phyloP scores from a whole-genome alignment of 352 stramenopile genomes.

The Peronospora belbahrii region DNA sequence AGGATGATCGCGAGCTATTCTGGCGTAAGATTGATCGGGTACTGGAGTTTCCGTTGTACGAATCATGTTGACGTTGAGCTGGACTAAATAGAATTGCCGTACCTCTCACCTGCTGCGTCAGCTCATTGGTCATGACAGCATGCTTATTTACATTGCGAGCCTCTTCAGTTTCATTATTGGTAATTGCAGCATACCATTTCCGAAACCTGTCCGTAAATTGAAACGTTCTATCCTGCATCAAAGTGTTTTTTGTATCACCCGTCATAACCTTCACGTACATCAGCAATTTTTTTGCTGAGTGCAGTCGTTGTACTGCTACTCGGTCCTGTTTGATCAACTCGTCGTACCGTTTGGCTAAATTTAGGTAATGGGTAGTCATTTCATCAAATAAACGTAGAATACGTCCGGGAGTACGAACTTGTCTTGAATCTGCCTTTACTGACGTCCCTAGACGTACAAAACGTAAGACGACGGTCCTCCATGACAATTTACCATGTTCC shows the following conservation, averaged over 20 bases:
- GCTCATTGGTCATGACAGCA: constrained; percentile 1
- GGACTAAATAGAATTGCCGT: constrained; percentile 22
- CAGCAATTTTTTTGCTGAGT: constrained; percentile 57
- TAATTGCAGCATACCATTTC: constrained; percentile 36
- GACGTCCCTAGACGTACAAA: constrained; percentile 51
- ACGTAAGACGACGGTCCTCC: constrained; percentile 32
- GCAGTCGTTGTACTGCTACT: constrained; percentile 36
- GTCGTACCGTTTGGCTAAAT: constrained; percentile 33
- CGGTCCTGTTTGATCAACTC: constrained; percentile 30
- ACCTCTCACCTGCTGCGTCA: constrained; percentile 14
- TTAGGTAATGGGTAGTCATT: constrained; percentile 26
- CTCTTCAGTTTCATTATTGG: not conserved
- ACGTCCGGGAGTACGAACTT: constrained; percentile 31
- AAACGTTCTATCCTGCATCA: constrained; percentile 41
- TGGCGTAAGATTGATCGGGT: constrained; percentile 8
- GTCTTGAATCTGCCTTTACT: constrained; percentile 29
- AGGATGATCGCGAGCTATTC: not conserved
- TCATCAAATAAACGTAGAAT: constrained; percentile 44
- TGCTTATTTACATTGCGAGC: constrained; percentile 1
- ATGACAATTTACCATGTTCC: constrained; percentile 14
- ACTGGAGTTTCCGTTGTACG: constrained; percentile 1
- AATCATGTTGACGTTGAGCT: constrained; percentile 5
- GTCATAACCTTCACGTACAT: constrained; percentile 45
- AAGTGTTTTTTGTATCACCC: constrained; percentile 19
- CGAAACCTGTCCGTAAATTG: constrained; percentile 47